Percentiles rank a stretch among this genome's conserved stretches.
Conservation (phyloP, 257 asterid genomes). For the Scutellaria galericulata region DNA sequence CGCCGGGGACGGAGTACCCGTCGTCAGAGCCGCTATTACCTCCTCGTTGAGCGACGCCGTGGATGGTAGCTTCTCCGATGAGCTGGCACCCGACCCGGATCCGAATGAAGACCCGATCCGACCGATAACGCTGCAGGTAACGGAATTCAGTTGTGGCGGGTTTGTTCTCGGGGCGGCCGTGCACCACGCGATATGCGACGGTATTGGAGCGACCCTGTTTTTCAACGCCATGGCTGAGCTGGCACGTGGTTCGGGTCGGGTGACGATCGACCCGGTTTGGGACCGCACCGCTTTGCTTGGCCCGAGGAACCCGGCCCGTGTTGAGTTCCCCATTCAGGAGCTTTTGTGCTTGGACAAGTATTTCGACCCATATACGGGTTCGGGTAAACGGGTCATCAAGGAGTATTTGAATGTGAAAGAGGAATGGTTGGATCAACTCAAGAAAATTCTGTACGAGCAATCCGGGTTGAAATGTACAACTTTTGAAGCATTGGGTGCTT, state of each 20-base stretch:
- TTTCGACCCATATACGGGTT: constrained; percentile 44
- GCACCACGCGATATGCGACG: constrained; percentile 76
- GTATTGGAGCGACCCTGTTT: constrained; percentile 74
- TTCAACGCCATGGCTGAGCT: constrained; percentile 76
- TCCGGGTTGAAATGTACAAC: constrained; percentile 68
- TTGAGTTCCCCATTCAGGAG: constrained; percentile 59
- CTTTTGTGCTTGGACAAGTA: constrained; percentile 53
- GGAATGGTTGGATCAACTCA: constrained; percentile 65
- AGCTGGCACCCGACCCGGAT: constrained; percentile 62
- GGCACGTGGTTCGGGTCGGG: constrained; percentile 57
- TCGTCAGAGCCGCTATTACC: constrained; percentile 46
- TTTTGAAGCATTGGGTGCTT: constrained; percentile 86
- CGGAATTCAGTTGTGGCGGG: constrained; percentile 73
- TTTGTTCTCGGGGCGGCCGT: constrained; percentile 73
- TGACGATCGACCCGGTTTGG: constrained; percentile 68
- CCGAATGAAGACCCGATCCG: constrained; percentile 40
- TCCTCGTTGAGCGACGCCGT: constrained; percentile 43
- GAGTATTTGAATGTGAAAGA: constrained; percentile 57
- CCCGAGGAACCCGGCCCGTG: constrained; percentile 56
- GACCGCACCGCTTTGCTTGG: constrained; percentile 64
- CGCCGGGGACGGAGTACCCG: constrained; percentile 65
- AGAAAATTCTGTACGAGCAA: constrained; percentile 46
- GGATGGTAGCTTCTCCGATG: constrained; percentile 42
- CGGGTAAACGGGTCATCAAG: constrained; percentile 51
- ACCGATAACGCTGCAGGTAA: constrained; percentile 68